Evolutionary conservation across 352 stramenopile species (phyloP).

Genomic region (Globisporangium alternatum): DNA sequence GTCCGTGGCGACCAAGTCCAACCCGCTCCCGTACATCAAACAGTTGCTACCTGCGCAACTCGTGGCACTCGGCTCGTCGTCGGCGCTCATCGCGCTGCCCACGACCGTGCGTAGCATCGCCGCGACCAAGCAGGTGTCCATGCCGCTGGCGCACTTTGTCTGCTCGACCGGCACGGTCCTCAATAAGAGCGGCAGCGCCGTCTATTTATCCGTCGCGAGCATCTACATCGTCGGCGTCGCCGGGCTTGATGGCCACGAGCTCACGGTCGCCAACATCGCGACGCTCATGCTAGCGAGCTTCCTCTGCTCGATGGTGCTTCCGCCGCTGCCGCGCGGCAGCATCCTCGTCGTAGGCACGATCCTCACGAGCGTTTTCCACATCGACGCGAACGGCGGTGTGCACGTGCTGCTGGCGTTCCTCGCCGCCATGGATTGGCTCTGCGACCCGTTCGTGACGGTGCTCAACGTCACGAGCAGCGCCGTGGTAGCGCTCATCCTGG

Average conservation of each 20-base stretch:
- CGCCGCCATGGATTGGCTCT: conserved; percentile 51
- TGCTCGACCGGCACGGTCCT: conserved; percentile 40
- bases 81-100: conserved; percentile 48
- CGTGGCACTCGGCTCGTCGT: conserved; percentile 46
- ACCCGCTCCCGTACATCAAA: conserved; percentile 41
- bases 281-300: conserved; percentile 36
- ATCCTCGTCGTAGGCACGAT: conserved; percentile 37
- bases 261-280: conserved; percentile 26
- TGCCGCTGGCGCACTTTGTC: conserved; percentile 55
- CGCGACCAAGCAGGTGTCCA: conserved; percentile 47
- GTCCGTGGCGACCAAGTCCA: conserved; percentile 40
- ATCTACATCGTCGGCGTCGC: conserved; percentile 42
- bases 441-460: conserved; percentile 46
- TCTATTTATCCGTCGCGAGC: conserved; percentile 47
- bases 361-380: conserved; percentile 44
- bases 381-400: conserved; percentile 21
- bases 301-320: conserved; percentile 33
- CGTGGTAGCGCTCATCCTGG: conserved; percentile 48
- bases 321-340: conserved; percentile 37
- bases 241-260: conserved; percentile 17
- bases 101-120: conserved; percentile 50
- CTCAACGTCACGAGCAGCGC: conserved; percentile 55
- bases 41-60: conserved; percentile 49
- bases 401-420: conserved; percentile 40
- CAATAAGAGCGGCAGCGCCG: conserved; percentile 62